phyloP scores from a whole-genome alignment of 345 rosid genomes.

The Mercurialis annua region DNA sequence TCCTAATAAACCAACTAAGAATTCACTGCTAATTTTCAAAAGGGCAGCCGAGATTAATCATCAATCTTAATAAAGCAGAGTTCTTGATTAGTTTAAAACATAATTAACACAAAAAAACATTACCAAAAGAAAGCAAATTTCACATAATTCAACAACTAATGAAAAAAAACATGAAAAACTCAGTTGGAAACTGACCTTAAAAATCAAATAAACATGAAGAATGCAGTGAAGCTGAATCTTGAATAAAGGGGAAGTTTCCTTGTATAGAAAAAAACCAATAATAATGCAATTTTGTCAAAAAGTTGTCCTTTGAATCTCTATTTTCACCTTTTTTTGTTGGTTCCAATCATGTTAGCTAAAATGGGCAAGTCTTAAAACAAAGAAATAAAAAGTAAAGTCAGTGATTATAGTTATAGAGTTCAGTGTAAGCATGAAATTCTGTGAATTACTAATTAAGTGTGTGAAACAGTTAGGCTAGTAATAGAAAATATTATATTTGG shows the following conservation, averaged over 20 bases:
- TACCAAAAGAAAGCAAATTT: conserved; percentile 16
- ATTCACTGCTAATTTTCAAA: neutral
- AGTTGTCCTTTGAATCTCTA: neutral
- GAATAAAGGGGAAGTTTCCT: conserved; percentile 27
- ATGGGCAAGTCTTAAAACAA: conserved; percentile 13
- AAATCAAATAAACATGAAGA: neutral
- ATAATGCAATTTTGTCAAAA: conserved; percentile 3
- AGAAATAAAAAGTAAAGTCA: neutral
- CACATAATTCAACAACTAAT: neutral
- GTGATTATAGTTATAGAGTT: neutral
- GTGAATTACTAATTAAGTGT: conserved; percentile 4
- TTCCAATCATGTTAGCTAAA: conserved; percentile 14
- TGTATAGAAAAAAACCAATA: conserved; percentile 11
- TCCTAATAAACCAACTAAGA: conserved; percentile 4
- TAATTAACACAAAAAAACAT: neutral
- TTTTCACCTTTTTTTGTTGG: neutral
- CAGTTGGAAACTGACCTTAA: conserved; percentile 28
- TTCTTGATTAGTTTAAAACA: neutral
- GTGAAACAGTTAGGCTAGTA: conserved; percentile 1
- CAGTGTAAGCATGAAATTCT: neutral
- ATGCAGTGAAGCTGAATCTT: conserved; percentile 18
- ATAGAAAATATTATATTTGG: neutral
- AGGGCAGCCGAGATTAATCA: neutral
- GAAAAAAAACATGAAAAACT: conserved; percentile 22
- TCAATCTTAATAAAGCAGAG: neutral